These are phyloP conservation scores for Candida ponderosae DNA, from an alignment of 805 yeast species.

Conservation along the genomic window DNA sequence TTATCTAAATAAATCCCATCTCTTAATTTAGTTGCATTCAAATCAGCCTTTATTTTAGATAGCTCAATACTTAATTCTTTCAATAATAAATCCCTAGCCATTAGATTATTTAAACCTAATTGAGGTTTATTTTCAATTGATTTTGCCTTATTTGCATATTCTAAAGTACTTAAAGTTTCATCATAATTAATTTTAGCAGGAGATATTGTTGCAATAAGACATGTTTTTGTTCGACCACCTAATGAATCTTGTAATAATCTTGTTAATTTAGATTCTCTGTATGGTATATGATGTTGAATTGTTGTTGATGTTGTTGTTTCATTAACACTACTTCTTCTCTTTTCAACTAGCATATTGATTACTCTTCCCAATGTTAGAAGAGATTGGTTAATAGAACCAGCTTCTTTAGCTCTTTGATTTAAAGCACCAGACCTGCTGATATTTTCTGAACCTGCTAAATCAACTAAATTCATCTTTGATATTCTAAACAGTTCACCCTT, in stretches of 20 bases:
- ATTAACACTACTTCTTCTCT: no score
- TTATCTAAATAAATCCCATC: slow-evolving; percentile 63
- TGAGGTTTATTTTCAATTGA: slow-evolving; percentile 70
- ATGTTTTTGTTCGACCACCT: slow-evolving; percentile 85
- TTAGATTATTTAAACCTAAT: slow-evolving; percentile 44
- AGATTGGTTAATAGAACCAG: slow-evolving; percentile 88
- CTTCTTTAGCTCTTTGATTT: slow-evolving; percentile 82
- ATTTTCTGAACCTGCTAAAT: slow-evolving; percentile 93
- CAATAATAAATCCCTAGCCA: slow-evolving; percentile 43
- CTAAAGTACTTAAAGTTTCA: slow-evolving; percentile 79
- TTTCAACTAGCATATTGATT: slow-evolving; percentile 64
- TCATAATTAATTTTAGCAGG: slow-evolving; percentile 74
- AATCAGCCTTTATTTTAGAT: slow-evolving; percentile 46
- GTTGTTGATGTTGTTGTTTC: no score
- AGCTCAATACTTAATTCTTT: slow-evolving; percentile 40
- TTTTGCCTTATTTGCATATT: slow-evolving; percentile 83
- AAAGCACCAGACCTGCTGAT: slow-evolving; percentile 82
- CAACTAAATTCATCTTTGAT: slow-evolving; percentile 82
- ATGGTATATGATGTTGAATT: slow-evolving; percentile 68
- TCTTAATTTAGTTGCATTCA: slow-evolving; percentile 51
- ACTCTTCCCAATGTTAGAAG: slow-evolving; percentile 83
- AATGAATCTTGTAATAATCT: slow-evolving; percentile 69
- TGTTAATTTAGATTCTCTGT: slow-evolving; percentile 75
- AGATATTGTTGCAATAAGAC: slow-evolving; percentile 79
- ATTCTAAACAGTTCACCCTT: slow-evolving; percentile 39